Evolutionary conservation across 352 stramenopile genomes (phyloP), one percentile per base, ranked within the genome.

Genomic region (Phytopythium aichiense): DNA sequence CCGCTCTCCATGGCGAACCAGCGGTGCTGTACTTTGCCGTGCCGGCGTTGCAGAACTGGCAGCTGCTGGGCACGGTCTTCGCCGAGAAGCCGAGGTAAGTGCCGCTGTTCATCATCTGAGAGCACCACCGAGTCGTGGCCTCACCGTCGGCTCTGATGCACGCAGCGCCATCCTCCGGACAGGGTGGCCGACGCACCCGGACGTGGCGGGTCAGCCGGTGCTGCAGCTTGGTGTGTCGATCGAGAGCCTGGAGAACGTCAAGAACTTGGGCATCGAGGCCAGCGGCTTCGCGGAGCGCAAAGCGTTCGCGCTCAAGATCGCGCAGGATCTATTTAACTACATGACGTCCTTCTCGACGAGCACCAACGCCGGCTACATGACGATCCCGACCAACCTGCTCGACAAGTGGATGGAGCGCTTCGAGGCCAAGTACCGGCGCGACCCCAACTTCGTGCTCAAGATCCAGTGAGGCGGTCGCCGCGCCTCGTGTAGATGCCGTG

Each of bases 361-460:
- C 66, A 87, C 81, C 60, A 79, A 66, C 56, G 81, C 82, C 31
- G 78, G 77, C 30, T 87, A 87, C 65, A 96, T 98, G 86, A 79
- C 87, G 2, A 92, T 98, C 30, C 91, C 91, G 12, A 93, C 81
- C 5, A 97, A 97, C 72, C 71, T 98, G 43, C 88, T 98, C 69
- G 91, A 98, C 66, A 79, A 74, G 64, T 98, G 91, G 91, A 93
- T 96, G 72, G 75, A 91, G 68, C 80, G 91, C 54, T 98, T 98
- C 65, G 91, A 98, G 68, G 60, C 69, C 33, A 96, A 95, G 66
- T 93, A 92, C 38, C 69, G 81, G 58, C 67, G 89, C 15, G 89
- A 97, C 68, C 89, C 91, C 15, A 97, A 97, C 65, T 97, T 97
- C 54, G 96, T 97, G 72, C 81, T 97, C 66, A 97, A 97, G 64